phyloP scores from a whole-genome alignment of 176 grass and related monocot genomes.

The Oryza meridionalis region DNA sequence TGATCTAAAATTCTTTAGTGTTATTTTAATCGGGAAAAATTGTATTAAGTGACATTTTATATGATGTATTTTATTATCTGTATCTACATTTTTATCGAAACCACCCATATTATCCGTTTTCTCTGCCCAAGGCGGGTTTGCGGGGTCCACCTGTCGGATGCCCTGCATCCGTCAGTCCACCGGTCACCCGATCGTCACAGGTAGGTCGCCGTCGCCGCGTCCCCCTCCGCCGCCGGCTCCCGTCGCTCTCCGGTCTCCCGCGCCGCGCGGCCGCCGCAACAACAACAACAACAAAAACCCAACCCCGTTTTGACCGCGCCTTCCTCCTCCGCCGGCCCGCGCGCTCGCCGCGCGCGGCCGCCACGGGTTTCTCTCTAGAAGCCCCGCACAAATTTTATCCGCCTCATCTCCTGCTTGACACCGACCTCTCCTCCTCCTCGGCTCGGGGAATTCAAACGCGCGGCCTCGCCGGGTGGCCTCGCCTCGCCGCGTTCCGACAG shows the following conservation, averaged over 20 bases:
- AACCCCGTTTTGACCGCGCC: not conserved
- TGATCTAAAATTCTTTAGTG: too few species aligned
- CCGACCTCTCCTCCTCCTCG: not conserved
- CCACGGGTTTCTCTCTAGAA: not conserved
- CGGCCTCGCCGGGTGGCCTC: not conserved
- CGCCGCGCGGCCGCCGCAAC: not conserved
- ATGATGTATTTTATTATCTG: too few species aligned
- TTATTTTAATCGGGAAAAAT: too few species aligned
- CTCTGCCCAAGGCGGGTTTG: too few species aligned
- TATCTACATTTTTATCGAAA: too few species aligned
- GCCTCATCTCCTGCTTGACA: slow-evolving; percentile 12
- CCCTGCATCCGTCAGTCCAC: not conserved
- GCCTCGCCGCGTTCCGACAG: slow-evolving; percentile 22
- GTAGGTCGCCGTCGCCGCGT: not conserved
- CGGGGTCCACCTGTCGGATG: not conserved
- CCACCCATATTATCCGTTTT: too few species aligned
- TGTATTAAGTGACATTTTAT: too few species aligned
- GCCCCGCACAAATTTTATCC: not conserved
- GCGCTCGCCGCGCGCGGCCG: not conserved
- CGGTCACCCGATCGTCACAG: not conserved
- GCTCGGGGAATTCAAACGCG: slow-evolving; percentile 28
- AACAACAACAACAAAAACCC: not conserved
- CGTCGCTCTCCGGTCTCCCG: not conserved
- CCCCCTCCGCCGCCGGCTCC: not conserved
- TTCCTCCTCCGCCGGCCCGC: not conserved